A percentile compares a stretch with the other conserved stretches of the same genome.
phyloP scores from a whole-genome alignment of 2,329 filamentous ascomycete genomes.

The Fonsecaea multimorphosa region DNA sequence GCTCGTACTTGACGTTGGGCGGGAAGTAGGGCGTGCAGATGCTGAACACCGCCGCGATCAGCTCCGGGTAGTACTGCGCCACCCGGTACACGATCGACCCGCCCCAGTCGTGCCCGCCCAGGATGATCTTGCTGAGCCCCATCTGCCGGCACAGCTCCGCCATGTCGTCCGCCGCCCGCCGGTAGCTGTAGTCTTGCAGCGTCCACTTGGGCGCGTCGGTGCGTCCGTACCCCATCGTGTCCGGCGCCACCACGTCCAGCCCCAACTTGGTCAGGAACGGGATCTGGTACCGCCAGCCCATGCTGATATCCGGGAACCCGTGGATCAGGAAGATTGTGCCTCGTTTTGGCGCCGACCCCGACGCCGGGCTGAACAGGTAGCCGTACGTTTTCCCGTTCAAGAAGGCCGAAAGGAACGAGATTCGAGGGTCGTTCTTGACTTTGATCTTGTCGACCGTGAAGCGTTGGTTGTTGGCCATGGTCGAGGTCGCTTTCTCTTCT shows the following conservation, averaged over 20 bases:
- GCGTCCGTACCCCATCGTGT: constrained; percentile 84
- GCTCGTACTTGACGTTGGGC: constrained; percentile 60
- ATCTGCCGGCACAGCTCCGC: constrained; percentile 70
- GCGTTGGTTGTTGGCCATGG: not conserved
- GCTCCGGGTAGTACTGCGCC: constrained; percentile 72
- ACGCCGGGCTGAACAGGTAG: constrained; percentile 60
- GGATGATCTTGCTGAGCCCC: constrained; percentile 66
- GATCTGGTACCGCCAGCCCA: constrained; percentile 90
- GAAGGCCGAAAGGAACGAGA: constrained; percentile 66
- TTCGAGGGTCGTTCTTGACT: constrained; percentile 67
- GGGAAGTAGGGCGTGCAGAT: constrained; percentile 77
- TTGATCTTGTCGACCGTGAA: constrained; percentile 63
- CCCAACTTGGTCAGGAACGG: constrained; percentile 74
- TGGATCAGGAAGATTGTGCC: constrained; percentile 68
- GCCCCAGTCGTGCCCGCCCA: constrained; percentile 94
- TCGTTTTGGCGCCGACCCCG: constrained; percentile 47
- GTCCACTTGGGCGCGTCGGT: constrained; percentile 66
- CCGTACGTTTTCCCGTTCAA: constrained; percentile 75
- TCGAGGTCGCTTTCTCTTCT: not conserved
- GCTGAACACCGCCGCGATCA: constrained; percentile 76
- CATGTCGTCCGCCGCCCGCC: constrained; percentile 76
- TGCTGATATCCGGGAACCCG: constrained; percentile 81
- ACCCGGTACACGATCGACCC: constrained; percentile 77
- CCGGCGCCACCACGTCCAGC: constrained; percentile 79
- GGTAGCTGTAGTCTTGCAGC: constrained; percentile 69